Evolutionary conservation across 495 filamentous ascomycete genomes (phyloP).

Genomic region (Lophiotrema nucula): DNA sequence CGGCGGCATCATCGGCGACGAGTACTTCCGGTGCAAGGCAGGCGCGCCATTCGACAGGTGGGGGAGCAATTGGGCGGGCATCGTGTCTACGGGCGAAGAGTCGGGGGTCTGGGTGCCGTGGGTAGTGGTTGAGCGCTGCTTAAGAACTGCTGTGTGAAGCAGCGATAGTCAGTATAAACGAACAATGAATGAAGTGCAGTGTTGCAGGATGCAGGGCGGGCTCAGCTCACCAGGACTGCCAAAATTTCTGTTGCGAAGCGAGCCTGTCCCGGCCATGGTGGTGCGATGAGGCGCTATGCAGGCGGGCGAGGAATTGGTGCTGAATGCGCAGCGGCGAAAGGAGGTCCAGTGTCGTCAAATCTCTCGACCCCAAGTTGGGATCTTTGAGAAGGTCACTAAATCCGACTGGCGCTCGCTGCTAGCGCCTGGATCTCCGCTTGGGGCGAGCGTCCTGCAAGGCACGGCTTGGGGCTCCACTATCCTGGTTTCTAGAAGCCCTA

Average conservation of each 20-base stretch:
- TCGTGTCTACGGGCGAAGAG: conserved; percentile 22
- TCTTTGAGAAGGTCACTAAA: background rate
- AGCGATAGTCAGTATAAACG: background rate
- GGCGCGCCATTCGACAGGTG: background rate
- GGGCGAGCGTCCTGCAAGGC: background rate
- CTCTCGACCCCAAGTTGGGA: too few species aligned
- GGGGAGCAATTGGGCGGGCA: conserved; percentile 15
- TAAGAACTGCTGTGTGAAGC: conserved; percentile 10
- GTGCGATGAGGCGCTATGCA: background rate
- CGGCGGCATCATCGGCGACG: conserved; percentile 61
- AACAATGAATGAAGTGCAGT: background rate
- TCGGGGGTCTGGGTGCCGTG: conserved; percentile 27
- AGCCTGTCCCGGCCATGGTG: conserved; percentile 11
- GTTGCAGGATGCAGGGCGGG: background rate
- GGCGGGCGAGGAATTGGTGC: background rate
- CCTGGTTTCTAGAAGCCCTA: conserved; percentile 8
- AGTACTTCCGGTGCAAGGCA: conserved; percentile 29
- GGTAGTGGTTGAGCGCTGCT: conserved; percentile 5
- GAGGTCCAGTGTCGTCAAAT: background rate
- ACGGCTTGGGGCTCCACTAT: background rate
- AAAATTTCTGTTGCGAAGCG: conserved; percentile 3
- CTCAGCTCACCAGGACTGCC: conserved; percentile 8
- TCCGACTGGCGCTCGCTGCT: background rate
- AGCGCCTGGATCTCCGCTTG: background rate
- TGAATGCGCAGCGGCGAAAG: background rate